These are phyloP conservation scores for Cornus controversa DNA, from an alignment of 148 eudicot genomes.

Conservation along the genomic window DNA sequence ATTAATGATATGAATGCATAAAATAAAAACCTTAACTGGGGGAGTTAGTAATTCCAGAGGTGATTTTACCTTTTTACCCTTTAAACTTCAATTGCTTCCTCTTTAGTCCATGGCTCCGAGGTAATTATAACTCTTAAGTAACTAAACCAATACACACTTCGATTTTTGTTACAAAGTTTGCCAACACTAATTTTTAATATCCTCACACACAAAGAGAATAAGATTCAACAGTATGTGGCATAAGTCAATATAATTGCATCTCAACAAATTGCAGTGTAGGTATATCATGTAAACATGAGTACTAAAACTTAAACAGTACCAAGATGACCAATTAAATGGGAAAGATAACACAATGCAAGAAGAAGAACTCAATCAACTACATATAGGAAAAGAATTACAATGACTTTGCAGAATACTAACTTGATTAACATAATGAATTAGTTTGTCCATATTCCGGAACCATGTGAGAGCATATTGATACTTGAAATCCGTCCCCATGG, in stretches of 20 bases:
- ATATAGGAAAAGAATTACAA: background rate
- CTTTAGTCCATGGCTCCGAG: too few species aligned
- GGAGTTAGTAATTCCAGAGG: too few species aligned
- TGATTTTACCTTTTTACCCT: too few species aligned
- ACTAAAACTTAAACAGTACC: background rate
- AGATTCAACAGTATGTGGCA: too few species aligned
- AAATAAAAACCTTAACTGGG: too few species aligned
- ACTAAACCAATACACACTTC: too few species aligned
- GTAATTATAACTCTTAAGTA: too few species aligned
- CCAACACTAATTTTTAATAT: too few species aligned
- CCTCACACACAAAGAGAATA: too few species aligned
- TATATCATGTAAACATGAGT: background rate
- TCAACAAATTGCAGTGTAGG: background rate
- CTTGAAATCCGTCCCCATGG: constrained; percentile 98
- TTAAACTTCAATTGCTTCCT: too few species aligned
- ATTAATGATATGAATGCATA: too few species aligned
- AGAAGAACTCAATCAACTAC: background rate
- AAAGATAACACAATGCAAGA: background rate
- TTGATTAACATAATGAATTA: constrained; percentile 90
- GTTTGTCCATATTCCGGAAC: constrained; percentile 94
- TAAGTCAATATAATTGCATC: background rate
- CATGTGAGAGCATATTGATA: constrained; percentile 93
- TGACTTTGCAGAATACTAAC: constrained; percentile 29
- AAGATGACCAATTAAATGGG: background rate
- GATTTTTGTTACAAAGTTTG: too few species aligned